phyloP scores from a whole-genome alignment of 768 basidiomycete genomes.

The Cyclocybe cylindracea region DNA sequence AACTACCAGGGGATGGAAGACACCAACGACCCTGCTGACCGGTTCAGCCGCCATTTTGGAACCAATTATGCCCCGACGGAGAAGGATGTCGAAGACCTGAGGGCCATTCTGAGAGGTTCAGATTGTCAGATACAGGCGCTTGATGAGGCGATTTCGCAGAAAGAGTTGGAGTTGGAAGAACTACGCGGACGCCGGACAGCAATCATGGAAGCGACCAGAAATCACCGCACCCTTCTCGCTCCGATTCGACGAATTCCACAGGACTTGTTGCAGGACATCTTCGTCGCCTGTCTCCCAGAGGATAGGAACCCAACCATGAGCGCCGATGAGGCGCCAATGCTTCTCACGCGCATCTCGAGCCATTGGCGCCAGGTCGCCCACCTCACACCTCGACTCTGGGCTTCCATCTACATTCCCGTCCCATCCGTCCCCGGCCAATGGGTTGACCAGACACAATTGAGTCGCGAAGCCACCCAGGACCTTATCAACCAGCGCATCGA shows the following conservation, averaged over 20 bases:
- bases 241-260: constrained; percentile 18
- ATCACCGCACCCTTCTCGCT: constrained; percentile 6
- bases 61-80: no score
- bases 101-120: no score
- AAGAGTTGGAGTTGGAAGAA: no score
- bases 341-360: constrained; percentile 17
- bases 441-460: no score
- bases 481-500: no score
- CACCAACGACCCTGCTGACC: no score
- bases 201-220: not conserved
- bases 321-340: constrained; percentile 15
- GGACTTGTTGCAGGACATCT: constrained; percentile 19
- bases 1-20: no score
- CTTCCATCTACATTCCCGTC: constrained; percentile 17
- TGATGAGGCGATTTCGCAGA: no score
- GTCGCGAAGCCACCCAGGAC: no score
- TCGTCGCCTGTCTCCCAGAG: constrained; percentile 16
- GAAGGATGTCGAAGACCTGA: no score
- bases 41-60: no score
- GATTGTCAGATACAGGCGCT: no score
- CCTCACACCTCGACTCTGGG: constrained; percentile 17
- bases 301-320: constrained; percentile 22
- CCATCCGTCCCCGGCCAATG: not conserved
- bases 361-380: constrained; percentile 18
- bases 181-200: not conserved